Evolutionary conservation across 768 basidiomycete genomes (phyloP).

Genomic region (Tephrocybe rancida): DNA sequence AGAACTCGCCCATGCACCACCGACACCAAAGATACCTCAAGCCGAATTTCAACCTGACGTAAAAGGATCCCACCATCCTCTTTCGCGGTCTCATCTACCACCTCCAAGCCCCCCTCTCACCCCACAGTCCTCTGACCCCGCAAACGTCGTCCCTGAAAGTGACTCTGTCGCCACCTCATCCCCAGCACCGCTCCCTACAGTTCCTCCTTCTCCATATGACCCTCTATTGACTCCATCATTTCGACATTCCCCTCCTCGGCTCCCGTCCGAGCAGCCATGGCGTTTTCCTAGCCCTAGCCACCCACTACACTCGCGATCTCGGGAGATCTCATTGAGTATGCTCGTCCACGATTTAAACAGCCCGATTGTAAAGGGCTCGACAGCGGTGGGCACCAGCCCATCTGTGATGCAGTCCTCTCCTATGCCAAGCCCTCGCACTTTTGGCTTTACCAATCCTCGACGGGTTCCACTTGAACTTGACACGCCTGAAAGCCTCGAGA

Average conservation of each 20-base stretch:
- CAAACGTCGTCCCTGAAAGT: constrained; percentile 21
- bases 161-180: constrained; percentile 30
- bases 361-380: constrained; percentile 40
- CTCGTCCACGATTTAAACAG: constrained; percentile 56
- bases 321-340: constrained; percentile 68
- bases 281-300: constrained; percentile 80
- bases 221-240: constrained; percentile 76
- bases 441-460: constrained; percentile 20
- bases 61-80: constrained; percentile 20
- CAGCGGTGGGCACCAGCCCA: constrained; percentile 30
- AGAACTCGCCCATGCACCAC: constrained; percentile 11
- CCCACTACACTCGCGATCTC: constrained; percentile 65
- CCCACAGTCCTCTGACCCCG: constrained; percentile 36
- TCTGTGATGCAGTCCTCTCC: constrained; percentile 37
- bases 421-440: constrained; percentile 25
- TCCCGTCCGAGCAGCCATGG: constrained; percentile 83
- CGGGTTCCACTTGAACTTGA: constrained; percentile 24
- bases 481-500: constrained; percentile 33
- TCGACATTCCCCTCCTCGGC: constrained; percentile 73
- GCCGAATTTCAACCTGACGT: constrained; percentile 25
- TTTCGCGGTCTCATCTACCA: constrained; percentile 18
- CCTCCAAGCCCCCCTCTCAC: constrained; percentile 39
- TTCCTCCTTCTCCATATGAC: constrained; percentile 76
- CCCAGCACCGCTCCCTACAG: constrained; percentile 29
- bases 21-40: constrained; percentile 26